phyloP scores from a whole-genome alignment of 2,329 filamentous ascomycete genomes.

The Hypoxylon sp. region DNA sequence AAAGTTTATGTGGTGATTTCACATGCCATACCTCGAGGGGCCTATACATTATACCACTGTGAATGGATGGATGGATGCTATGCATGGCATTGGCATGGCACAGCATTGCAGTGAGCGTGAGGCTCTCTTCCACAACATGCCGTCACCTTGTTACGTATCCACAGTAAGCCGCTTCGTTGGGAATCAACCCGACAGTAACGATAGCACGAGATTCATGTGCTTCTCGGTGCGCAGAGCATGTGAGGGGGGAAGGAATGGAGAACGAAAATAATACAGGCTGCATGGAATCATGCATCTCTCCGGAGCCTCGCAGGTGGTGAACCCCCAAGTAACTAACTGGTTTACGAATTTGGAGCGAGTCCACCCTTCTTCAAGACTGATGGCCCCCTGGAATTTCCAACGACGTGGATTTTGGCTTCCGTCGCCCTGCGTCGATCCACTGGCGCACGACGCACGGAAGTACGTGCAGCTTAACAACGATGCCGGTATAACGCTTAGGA shows the following conservation, averaged over 20 bases:
- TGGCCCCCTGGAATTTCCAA: slow-evolving; percentile 37
- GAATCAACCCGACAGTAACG: slow-evolving; percentile 49
- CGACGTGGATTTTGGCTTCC: slow-evolving; percentile 48
- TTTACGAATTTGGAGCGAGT: slow-evolving; percentile 27
- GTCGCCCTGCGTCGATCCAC: slow-evolving; percentile 46
- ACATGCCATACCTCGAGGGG: slow-evolving; percentile 23
- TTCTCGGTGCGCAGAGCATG: slow-evolving; percentile 32
- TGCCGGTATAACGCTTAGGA: slow-evolving; percentile 37
- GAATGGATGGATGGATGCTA: slow-evolving; percentile 47
- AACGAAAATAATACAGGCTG: slow-evolving; percentile 45
- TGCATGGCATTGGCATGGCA: slow-evolving; percentile 53
- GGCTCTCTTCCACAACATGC: slow-evolving; percentile 52
- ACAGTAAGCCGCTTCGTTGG: slow-evolving; percentile 46
- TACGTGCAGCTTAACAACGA: slow-evolving; percentile 42
- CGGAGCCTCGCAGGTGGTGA: slow-evolving; percentile 48
- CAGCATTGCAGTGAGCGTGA: slow-evolving; percentile 52
- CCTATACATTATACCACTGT: slow-evolving; percentile 27
- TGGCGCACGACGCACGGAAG: slow-evolving; percentile 45
- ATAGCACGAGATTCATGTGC: slow-evolving; percentile 53
- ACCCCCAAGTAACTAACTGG: slow-evolving; percentile 32
- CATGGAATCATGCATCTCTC: slow-evolving; percentile 51
- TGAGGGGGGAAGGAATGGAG: slow-evolving; percentile 31
- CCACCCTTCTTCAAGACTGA: slow-evolving; percentile 39
- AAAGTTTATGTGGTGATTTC: slow-evolving; percentile 22
- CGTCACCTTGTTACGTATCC: slow-evolving; percentile 50